phyloP scores from a whole-genome alignment of 2,329 filamentous ascomycete species.

The Fulvia fulva region DNA sequence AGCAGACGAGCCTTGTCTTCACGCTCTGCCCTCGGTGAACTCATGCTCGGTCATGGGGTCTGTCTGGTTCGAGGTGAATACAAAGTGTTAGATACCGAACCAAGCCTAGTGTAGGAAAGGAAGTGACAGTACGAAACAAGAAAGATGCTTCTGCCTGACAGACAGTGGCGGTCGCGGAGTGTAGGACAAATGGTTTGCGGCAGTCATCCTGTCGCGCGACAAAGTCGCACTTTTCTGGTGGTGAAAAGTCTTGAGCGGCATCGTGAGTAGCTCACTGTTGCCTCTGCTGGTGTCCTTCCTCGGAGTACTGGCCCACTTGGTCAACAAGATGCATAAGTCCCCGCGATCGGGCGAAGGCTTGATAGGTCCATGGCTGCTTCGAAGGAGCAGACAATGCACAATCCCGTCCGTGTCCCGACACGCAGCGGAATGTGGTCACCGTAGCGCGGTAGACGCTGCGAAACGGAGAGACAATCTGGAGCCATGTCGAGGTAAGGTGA shows the following conservation, averaged over 20 bases:
- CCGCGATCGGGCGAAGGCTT: background rate
- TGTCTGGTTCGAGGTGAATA: background rate
- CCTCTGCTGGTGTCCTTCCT: background rate
- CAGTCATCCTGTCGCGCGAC: background rate
- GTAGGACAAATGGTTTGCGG: background rate
- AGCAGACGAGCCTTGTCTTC: conserved; percentile 10
- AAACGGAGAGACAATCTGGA: background rate
- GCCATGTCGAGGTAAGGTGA: background rate
- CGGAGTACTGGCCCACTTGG: conserved; percentile 1
- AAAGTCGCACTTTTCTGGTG: background rate
- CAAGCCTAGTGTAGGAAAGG: background rate
- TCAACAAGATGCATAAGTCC: background rate
- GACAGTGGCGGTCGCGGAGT: background rate
- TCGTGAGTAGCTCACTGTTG: background rate
- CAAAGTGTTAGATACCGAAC: background rate
- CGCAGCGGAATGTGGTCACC: background rate
- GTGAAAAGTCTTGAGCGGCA: background rate
- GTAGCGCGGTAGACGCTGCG: background rate
- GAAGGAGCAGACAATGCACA: background rate
- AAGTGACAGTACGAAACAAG: background rate
- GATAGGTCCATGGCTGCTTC: background rate
- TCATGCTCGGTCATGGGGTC: conserved; percentile 18
- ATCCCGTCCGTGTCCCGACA: background rate
- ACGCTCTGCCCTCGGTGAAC: conserved; percentile 13
- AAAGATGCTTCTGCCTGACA: background rate